Base-by-base conservation (phyloP, 768 basidiomycete species). In the Lactarius sp. region DNA sequence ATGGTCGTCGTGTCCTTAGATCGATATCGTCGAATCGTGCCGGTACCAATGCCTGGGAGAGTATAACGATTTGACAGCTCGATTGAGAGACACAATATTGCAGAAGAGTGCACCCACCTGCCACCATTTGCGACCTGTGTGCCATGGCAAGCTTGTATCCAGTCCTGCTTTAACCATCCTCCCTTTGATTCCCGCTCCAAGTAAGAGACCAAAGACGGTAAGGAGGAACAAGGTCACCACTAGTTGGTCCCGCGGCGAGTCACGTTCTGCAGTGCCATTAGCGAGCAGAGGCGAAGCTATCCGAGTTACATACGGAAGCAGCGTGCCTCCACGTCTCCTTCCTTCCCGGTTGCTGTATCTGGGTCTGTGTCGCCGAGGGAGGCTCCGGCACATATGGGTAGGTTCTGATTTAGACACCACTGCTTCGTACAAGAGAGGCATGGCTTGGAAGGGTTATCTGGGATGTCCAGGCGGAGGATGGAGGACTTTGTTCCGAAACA, bases 391-490 rank as follows among this genome's bases (percentile, higher is more conserved):
- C 92, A 96, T 50, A 93, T 95, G 16, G 81, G 77, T 42, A 97
- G 79, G 71, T 94, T 92, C 75, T 92, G 94, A 72, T 96, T 91
- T 60, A 94, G 78, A 76, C 94, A 97, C 90, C 94, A 97, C 71
- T 94, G 90, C 71, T 94, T 92, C 10, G 93, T 96, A 73, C 94
- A 97, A 6, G 92, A 90, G 31, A 94, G 80, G 74, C 94, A 97
- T 9, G 94, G 94, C 74, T 96, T 92, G 18, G 85, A 84, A 2
- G 92, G 90, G 70, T 90, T 87, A 72, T 93, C 87, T 36, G 93
- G 90, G 42, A 83, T 81, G 66, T 85, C 84, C 69, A 97, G 79
- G 55, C 83, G 89, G 61, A 95, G 77, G 69, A 95, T 96, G 31
- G 89, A 84, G 71, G 91, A 95, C 72, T 93, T 94, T 22, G 87